phyloP scores from a whole-genome alignment of 169 alveolate genomes.

The Nephromyces sp. region DNA sequence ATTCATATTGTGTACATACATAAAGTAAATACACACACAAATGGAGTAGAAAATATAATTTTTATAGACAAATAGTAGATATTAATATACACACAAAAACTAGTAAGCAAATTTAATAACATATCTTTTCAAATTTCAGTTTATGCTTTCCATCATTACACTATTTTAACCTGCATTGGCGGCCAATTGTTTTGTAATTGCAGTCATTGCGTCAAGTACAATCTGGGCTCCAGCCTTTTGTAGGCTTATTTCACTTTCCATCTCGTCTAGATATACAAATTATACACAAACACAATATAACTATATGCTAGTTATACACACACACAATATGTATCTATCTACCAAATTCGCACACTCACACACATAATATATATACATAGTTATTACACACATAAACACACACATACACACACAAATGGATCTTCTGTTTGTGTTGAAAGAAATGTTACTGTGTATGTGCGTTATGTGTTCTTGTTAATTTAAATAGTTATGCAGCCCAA shows the following conservation, averaged over 20 bases:
- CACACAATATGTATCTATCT: neutral
- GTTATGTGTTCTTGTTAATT: too few species aligned
- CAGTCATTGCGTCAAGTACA: slow-evolving; percentile 63
- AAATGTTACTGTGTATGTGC: too few species aligned
- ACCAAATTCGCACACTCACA: neutral
- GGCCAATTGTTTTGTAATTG: slow-evolving; percentile 68
- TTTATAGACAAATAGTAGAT: too few species aligned
- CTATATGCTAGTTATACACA: slow-evolving; percentile 1
- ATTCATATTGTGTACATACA: neutral
- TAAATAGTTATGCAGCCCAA: too few species aligned
- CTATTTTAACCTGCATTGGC: slow-evolving; percentile 48
- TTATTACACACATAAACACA: neutral
- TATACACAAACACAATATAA: too few species aligned
- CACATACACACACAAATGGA: neutral
- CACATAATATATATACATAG: neutral
- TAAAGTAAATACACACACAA: neutral
- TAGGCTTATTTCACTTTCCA: slow-evolving; percentile 69
- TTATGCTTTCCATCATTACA: too few species aligned
- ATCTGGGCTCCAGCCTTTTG: slow-evolving; percentile 72
- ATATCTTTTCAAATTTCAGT: too few species aligned
- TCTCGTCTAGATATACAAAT: slow-evolving; percentile 44
- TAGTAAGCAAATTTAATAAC: neutral
- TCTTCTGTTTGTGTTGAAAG: too few species aligned
- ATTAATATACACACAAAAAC: neutral
- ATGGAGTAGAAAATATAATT: too few species aligned